These are phyloP conservation scores for Aristolochia fimbriata DNA, from an alignment of 164 flowering plant genomes.

Conservation along the genomic window DNA sequence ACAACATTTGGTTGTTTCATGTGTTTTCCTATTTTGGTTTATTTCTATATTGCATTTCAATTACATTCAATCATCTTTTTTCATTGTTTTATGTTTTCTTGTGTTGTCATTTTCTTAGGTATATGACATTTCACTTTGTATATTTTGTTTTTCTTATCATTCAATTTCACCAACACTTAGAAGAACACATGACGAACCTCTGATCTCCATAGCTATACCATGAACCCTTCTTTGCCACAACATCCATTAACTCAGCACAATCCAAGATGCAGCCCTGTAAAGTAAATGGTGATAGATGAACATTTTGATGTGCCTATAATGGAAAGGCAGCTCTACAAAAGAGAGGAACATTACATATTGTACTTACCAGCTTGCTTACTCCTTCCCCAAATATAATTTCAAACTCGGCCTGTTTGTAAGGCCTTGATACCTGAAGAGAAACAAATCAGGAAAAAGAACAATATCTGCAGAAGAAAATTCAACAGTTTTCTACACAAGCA, in stretches of 20 bases:
- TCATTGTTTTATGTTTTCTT: too few species aligned
- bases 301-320: neutral
- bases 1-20: too few species aligned
- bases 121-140: neutral
- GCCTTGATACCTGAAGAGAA: slow-evolving; percentile 76
- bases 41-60: too few species aligned
- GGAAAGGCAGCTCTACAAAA: too few species aligned
- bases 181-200: slow-evolving; percentile 35
- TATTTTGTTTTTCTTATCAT: neutral
- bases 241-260: slow-evolving; percentile 85
- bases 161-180: neutral
- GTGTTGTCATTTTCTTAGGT: neutral
- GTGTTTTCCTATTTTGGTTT: too few species aligned
- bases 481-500: too few species aligned
- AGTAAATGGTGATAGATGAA: neutral
- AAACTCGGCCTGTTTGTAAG: slow-evolving; percentile 96
- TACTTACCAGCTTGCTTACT: slow-evolving; percentile 79
- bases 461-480: neutral
- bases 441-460: slow-evolving; percentile 1
- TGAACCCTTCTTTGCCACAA: slow-evolving; percentile 75
- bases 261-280: slow-evolving; percentile 89
- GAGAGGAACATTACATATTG: neutral
- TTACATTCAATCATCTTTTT: too few species aligned
- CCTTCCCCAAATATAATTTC: slow-evolving; percentile 97
- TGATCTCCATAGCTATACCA: slow-evolving; percentile 97